Evolutionary conservation across 371 early-diverging fungal species (phyloP).

Genomic region (Zopfochytrium polystomum): DNA sequence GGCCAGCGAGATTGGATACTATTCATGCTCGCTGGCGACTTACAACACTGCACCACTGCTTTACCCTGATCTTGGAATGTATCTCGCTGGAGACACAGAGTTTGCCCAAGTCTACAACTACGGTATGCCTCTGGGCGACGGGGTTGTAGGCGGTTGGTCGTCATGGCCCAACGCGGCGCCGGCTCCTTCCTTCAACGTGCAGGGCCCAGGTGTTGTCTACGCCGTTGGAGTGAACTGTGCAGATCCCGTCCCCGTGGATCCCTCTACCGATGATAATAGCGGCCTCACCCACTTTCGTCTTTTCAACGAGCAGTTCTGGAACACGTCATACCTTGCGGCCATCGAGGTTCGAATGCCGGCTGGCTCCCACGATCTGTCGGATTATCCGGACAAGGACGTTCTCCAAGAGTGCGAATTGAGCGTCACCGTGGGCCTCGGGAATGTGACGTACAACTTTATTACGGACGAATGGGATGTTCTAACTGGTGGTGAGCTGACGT

Average conservation of each 20-base stretch:
- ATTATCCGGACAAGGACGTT: conserved; percentile 1
- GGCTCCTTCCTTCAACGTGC: conserved; percentile 4
- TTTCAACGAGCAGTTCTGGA: conserved; percentile 4
- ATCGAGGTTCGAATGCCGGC: conserved; percentile 16
- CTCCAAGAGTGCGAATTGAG: conserved; percentile 3
- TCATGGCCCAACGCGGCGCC: conserved; percentile 18
- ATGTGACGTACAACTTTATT: conserved; percentile 6
- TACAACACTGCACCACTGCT: background rate
- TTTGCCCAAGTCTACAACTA: conserved; percentile 11
- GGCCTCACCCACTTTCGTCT: conserved; percentile 5
- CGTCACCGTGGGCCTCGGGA: background rate
- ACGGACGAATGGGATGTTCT: conserved; percentile 19
- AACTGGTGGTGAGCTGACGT: conserved; percentile 8
- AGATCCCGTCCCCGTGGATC: background rate
- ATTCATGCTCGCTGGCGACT: background rate
- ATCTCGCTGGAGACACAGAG: conserved; percentile 6
- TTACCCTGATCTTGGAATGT: conserved; percentile 3
- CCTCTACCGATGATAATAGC: conserved; percentile 2
- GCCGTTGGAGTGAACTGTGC: conserved; percentile 4
- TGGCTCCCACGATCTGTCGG: background rate
- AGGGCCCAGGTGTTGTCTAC: conserved; percentile 14
- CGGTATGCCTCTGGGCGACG: conserved; percentile 19
- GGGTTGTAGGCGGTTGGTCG: conserved; percentile 21
- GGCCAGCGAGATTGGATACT: background rate
- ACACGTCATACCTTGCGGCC: conserved; percentile 1